Evolutionary conservation across 495 filamentous ascomycete species (phyloP).

Genomic region (Daldinia grandis): DNA sequence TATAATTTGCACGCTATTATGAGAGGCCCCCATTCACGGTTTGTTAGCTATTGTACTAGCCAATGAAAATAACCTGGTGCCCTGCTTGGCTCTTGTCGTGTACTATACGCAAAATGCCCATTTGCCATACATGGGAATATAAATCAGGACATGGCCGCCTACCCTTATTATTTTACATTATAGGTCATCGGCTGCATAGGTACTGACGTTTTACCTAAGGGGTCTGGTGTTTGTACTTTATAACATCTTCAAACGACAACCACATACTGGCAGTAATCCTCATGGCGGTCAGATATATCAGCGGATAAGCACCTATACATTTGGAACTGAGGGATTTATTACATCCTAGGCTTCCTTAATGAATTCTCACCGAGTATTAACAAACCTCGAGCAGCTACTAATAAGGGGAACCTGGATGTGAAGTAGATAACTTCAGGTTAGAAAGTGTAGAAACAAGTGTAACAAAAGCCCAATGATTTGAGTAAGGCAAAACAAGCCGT

Average conservation of each 20-base stretch:
- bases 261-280: not conserved
- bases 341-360: not conserved
- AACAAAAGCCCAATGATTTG: conserved; percentile 25
- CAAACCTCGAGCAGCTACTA: not conserved
- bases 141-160: too few relatives aligned
- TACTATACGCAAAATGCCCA: too few relatives aligned
- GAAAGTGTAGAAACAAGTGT: conserved; percentile 22
- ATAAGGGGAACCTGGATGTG: not conserved
- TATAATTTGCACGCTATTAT: not conserved
- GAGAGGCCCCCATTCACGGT: too few relatives aligned
- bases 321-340: not conserved
- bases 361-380: not conserved
- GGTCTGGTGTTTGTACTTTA: not conserved
- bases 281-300: not conserved
- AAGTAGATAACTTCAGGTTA: conserved; percentile 7
- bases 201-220: too few relatives aligned
- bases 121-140: too few relatives aligned
- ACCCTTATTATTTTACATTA: too few relatives aligned
- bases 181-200: too few relatives aligned
- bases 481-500: conserved; percentile 27
- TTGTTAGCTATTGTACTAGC: too few relatives aligned
- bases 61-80: too few relatives aligned
- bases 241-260: not conserved
- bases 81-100: not conserved
- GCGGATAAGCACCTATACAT: not conserved